phyloP scores from a whole-genome alignment of 2,329 filamentous ascomycete species.

The Thelonectria rubi region DNA sequence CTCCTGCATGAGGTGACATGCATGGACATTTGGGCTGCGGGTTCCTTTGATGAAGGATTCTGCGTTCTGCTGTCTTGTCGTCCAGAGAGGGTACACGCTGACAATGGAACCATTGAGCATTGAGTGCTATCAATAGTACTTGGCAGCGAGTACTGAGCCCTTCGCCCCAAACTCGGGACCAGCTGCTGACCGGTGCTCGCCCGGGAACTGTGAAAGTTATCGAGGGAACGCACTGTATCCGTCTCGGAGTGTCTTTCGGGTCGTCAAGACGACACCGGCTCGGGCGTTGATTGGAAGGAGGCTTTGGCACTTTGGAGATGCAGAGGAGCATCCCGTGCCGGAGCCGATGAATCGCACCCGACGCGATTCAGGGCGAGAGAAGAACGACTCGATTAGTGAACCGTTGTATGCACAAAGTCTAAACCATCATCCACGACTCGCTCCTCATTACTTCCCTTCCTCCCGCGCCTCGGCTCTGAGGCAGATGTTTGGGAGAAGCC shows the following conservation, averaged over 20 bases:
- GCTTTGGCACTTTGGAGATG: conserved; percentile 9
- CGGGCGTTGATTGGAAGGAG: conserved; percentile 19
- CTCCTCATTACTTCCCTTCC: conserved; percentile 11
- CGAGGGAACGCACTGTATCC: conserved; percentile 9
- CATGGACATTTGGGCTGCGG: conserved; percentile 25
- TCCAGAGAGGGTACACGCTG: neutral
- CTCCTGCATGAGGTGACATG: conserved; percentile 38
- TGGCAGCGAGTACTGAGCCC: conserved; percentile 1
- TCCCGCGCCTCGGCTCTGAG: conserved; percentile 18
- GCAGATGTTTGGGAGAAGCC: conserved; percentile 16
- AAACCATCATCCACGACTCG: conserved; percentile 17
- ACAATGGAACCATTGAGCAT: conserved; percentile 23
- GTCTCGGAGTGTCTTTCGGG: neutral
- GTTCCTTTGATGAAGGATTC: conserved; percentile 17
- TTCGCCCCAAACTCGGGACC: conserved; percentile 21
- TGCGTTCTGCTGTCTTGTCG: conserved; percentile 13
- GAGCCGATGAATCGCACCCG: conserved; percentile 26
- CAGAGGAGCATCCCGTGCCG: conserved; percentile 15
- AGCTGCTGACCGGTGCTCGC: conserved; percentile 11
- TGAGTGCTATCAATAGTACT: conserved; percentile 30
- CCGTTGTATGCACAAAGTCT: conserved; percentile 14
- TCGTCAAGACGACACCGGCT: conserved; percentile 9
- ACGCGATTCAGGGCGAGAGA: conserved; percentile 34
- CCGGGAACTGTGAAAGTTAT: neutral
- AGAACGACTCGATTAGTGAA: conserved; percentile 1